Conservation (phyloP, 345 rosid species). For the Pelargonium nanum region DNA sequence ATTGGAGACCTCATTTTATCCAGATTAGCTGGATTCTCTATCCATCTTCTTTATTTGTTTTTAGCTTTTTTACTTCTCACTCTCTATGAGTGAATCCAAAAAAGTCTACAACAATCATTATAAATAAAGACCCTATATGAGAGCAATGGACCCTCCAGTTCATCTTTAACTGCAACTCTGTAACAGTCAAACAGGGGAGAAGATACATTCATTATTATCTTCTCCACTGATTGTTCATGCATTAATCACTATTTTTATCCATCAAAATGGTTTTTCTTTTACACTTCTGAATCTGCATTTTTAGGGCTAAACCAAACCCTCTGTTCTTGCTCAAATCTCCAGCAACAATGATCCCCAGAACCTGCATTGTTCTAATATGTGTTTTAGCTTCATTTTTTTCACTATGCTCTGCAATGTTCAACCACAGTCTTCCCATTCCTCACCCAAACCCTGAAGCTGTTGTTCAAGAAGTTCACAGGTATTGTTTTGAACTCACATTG, state of each 20-base stretch:
- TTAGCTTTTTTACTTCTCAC: too few species aligned
- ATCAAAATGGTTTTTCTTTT: neutral
- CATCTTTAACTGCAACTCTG: slow-evolving; percentile 3
- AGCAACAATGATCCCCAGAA: slow-evolving; percentile 23
- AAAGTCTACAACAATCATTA: slow-evolving; percentile 11
- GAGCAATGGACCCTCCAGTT: neutral
- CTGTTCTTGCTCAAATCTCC: neutral
- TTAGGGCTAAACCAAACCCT: neutral
- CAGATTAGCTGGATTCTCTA: neutral
- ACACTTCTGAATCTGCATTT: neutral
- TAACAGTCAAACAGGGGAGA: neutral
- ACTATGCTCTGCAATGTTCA: slow-evolving; percentile 33
- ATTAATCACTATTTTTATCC: neutral
- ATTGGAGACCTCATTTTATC: too few species aligned
- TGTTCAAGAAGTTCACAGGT: slow-evolving; percentile 76
- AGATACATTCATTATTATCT: neutral
- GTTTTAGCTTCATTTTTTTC: slow-evolving; percentile 32
- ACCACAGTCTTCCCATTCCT: slow-evolving; percentile 44
- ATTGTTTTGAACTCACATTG: slow-evolving; percentile 1
- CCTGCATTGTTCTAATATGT: slow-evolving; percentile 42
- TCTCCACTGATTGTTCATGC: neutral
- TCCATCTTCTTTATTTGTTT: neutral
- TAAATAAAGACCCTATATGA: neutral
- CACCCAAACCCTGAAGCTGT: slow-evolving; percentile 74
- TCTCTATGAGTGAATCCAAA: slow-evolving; percentile 10